Conservation (phyloP, 75 land plant genomes). For the Cunninghamia lanceolata region DNA sequence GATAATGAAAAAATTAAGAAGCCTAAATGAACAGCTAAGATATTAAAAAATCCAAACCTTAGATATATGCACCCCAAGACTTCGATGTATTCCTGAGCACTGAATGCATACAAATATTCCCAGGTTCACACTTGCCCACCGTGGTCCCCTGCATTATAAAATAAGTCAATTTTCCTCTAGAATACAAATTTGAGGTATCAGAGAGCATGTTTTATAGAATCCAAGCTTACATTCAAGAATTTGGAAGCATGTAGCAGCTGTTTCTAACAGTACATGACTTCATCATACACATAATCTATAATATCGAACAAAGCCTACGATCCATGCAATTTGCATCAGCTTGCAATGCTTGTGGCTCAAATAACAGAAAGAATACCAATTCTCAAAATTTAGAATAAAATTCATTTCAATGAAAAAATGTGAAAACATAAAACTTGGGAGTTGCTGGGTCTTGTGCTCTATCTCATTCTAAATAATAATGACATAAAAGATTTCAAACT, state of each 20-base stretch:
- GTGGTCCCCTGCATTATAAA: conserved; percentile 67
- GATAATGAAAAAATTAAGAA: not conserved
- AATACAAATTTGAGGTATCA: not conserved
- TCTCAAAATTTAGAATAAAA: not conserved
- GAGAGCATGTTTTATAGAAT: not conserved
- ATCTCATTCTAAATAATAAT: conserved; percentile 1
- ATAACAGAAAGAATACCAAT: not conserved
- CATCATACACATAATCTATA: not conserved
- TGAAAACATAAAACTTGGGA: not conserved
- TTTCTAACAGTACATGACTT: not conserved
- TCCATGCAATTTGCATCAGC: not conserved
- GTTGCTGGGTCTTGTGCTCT: not conserved
- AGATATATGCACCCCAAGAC: conserved; percentile 91
- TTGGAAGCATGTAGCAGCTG: not conserved
- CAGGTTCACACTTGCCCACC: conserved; percentile 96
- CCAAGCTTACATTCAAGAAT: not conserved
- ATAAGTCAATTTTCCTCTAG: not conserved
- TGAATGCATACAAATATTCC: conserved; percentile 93
- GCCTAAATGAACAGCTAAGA: not conserved
- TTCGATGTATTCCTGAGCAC: conserved; percentile 93
- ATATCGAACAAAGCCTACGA: not conserved
- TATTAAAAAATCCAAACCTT: conserved; percentile 48
- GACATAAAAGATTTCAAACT: not conserved
- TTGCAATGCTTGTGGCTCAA: not conserved
- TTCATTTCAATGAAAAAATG: not conserved